A percentile compares a stretch with the other conserved stretches of the same genome.
Conservation (phyloP, 176 grass and related monocot species). For the Lolium perenne region DNA sequence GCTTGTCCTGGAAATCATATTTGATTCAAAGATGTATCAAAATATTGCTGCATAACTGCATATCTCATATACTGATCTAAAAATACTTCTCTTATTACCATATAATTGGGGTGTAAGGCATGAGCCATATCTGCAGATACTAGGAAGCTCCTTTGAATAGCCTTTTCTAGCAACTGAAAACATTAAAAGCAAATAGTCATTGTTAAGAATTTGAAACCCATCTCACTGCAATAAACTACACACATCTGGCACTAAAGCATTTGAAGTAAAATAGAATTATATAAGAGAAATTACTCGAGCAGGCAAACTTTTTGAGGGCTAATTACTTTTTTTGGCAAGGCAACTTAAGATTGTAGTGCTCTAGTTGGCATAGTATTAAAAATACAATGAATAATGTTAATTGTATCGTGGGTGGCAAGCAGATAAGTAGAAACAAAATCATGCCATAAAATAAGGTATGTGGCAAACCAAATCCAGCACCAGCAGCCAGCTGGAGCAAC, state of each 20-base stretch:
- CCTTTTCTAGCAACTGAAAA: slow-evolving; percentile 76
- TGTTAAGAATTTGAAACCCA: slow-evolving; percentile 21
- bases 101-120: slow-evolving; percentile 93
- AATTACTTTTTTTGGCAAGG: not conserved
- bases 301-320: slow-evolving; percentile 14
- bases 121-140: slow-evolving; percentile 99
- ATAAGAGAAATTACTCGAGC: not conserved
- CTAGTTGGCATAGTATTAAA: not conserved
- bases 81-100: slow-evolving; percentile 54
- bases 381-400: not conserved
- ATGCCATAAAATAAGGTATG: slow-evolving; percentile 14
- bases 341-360: slow-evolving; percentile 16
- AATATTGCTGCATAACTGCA: slow-evolving; percentile 12
- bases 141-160: slow-evolving; percentile 91
- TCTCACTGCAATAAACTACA: slow-evolving; percentile 18
- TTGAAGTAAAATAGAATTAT: slow-evolving; percentile 12
- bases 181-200: slow-evolving; percentile 40
- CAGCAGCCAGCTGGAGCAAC: not conserved
- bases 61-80: slow-evolving; percentile 8
- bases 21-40: slow-evolving; percentile 5
- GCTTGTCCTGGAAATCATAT: slow-evolving; percentile 72
- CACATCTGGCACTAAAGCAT: not conserved
- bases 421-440: not conserved
- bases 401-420: not conserved
- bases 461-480: not conserved